Base-by-base conservation (phyloP, 1,139 yeast genomes). In the Taphrina pruni region DNA sequence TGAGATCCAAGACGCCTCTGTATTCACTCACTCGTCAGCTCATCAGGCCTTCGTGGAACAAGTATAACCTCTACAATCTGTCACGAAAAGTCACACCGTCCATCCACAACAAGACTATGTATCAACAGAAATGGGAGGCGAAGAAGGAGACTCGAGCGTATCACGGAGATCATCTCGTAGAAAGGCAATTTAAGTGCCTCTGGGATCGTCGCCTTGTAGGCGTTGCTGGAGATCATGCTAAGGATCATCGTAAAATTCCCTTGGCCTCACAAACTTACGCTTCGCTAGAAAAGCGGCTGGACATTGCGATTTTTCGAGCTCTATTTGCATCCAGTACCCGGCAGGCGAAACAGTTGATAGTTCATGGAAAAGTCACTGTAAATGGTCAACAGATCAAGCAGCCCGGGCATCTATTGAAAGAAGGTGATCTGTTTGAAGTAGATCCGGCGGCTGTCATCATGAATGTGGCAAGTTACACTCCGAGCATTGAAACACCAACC, bases 81-180 rank as follows among this genome's bases (percentile, higher is more conserved):
- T 88, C 86, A 80, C 88, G 88, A 78, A 88, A 89, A 75, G 84
- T 86, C 52, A 81, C 82, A 66, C 80, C 84, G 43, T 82, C 81
- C 70, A 85, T 80, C 72, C 82, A 82, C 70, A 84, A 86, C 9
- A 86, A 85, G 76, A 85, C 92, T 17, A 80, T 90, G 70, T 94
- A 84, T 80, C 97, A 92, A 80, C 97, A 93, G 79, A 91, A 92
- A 80, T 94, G 97, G 93, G 81, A 84, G 9, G 88, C 97, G 68
- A 94, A 95, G 78, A 88, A 88, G 76, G 97, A 92, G 77, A 88
- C 98, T 4, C 86, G 99, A 80, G 89, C 95, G 0, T 94, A 94
- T 78, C 99, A 94, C 78, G 99, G 99, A 74, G 98, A 94, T 76
- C 93, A 89, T 77, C 80, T 94, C 70, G 89, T 95, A 0, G 99